phyloP scores from a whole-genome alignment of 352 stramenopile genomes.

The Globisporangium iwayamae region DNA sequence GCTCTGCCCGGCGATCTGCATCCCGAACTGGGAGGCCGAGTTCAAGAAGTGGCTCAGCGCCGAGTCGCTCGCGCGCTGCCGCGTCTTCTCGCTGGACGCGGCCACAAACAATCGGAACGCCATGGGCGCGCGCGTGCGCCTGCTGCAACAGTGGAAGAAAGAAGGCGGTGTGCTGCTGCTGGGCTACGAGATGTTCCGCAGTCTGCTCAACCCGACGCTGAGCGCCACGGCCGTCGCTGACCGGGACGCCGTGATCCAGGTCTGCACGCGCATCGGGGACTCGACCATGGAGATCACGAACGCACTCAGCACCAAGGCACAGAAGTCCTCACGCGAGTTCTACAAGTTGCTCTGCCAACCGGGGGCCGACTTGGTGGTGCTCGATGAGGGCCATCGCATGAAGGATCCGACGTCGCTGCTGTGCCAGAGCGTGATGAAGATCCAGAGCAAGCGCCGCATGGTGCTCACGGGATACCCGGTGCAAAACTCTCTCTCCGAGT shows the following conservation, averaged over 20 bases:
- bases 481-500: slow-evolving; percentile 93
- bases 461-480: slow-evolving; percentile 94
- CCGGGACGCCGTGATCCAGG: slow-evolving; percentile 45
- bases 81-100: slow-evolving; percentile 61
- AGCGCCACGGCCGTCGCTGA: slow-evolving; percentile 25
- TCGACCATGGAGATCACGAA: slow-evolving; percentile 70
- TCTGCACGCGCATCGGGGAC: slow-evolving; percentile 59
- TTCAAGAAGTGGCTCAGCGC: slow-evolving; percentile 95
- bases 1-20: slow-evolving; percentile 94
- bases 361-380: slow-evolving; percentile 73
- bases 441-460: slow-evolving; percentile 75
- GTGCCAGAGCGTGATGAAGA: slow-evolving; percentile 74
- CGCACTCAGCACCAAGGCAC: slow-evolving; percentile 37
- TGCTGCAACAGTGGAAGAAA: slow-evolving; percentile 73
- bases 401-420: slow-evolving; percentile 84
- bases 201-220: slow-evolving; percentile 70
- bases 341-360: slow-evolving; percentile 50
- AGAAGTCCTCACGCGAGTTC: slow-evolving; percentile 57
- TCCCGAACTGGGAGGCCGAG: slow-evolving; percentile 97
- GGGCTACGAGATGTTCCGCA: slow-evolving; percentile 89
- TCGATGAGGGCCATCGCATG: slow-evolving; percentile 88
- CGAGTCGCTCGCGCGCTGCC: slow-evolving; percentile 50
- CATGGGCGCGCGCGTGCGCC: slow-evolving; percentile 37
- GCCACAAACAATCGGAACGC: slow-evolving; percentile 47
- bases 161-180: slow-evolving; percentile 79